Evolutionary conservation across 2,329 filamentous ascomycete genomes (phyloP).

Genomic region (Cryphonectria parasitica): DNA sequence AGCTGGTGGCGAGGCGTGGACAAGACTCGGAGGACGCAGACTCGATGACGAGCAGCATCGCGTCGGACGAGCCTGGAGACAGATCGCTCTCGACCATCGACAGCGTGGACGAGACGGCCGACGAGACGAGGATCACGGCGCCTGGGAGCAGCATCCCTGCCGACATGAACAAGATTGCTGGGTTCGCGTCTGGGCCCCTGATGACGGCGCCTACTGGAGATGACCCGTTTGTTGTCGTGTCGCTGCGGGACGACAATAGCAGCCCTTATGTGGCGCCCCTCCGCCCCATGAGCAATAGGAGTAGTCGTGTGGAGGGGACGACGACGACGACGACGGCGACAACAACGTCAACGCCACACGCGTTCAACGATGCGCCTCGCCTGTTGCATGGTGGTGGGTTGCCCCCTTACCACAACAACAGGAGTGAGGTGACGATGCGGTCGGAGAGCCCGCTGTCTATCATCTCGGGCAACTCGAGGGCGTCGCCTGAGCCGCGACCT

Average conservation of each 20-base stretch:
- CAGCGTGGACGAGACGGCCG: slow-evolving; percentile 55
- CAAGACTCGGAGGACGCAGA: slow-evolving; percentile 25
- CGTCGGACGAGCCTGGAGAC: slow-evolving; percentile 39
- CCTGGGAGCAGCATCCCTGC: slow-evolving; percentile 19
- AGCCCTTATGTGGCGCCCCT: neutral
- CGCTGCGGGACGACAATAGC: neutral
- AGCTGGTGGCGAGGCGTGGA: slow-evolving; percentile 3
- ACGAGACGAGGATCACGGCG: slow-evolving; percentile 25
- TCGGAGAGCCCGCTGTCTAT: slow-evolving; percentile 24
- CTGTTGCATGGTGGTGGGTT: neutral
- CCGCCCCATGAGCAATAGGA: neutral
- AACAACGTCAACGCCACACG: no score
- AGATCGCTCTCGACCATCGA: slow-evolving; percentile 58
- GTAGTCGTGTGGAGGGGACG: no score
- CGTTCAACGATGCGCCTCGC: slow-evolving; percentile 8
- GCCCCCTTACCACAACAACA: neutral
- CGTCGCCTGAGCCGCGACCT: slow-evolving; percentile 14
- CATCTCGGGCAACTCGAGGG: slow-evolving; percentile 25
- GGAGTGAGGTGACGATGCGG: slow-evolving; percentile 14
- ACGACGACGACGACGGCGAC: neutral
- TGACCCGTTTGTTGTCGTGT: slow-evolving; percentile 21
- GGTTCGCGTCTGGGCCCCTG: neutral
- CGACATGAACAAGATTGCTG: slow-evolving; percentile 22
- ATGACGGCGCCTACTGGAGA: neutral
- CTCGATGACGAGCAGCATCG: slow-evolving; percentile 50